Base-by-base conservation (phyloP, 495 filamentous ascomycete genomes). In the Pseudevernia furfuracea region DNA sequence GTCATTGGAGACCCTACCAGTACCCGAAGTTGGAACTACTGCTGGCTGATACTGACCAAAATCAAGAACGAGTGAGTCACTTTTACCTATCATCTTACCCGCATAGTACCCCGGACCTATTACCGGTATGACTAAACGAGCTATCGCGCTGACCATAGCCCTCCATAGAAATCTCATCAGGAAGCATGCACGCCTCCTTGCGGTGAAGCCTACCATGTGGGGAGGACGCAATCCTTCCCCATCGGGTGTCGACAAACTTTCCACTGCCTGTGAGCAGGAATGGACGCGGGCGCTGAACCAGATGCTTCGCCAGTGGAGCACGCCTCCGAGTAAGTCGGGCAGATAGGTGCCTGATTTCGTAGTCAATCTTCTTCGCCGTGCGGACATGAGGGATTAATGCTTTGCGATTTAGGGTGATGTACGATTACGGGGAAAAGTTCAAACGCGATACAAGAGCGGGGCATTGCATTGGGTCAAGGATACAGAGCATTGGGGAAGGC, bases 1-100 rank as follows among this genome's bases (percentile, higher is more conserved):
- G 89, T 91, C 15, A 77, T 80, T 55, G 79, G 79, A 57, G 89
- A 91, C 65, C 84, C 85, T 0, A 74, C 82, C 11, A 85, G 84
- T 62, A 83, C 81, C 67, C 77, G 85, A 17, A 90, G 86, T 70
- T 91, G 89, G 87, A 92, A 91, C 67, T 81, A 86, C 71, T 89
- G 84, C 49, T 91, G 89, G 88, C 75, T 90, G 43, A 83, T 88
- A 37, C 75, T 92, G n/a, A 75, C 73, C 19, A 89, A 89, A 67
- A 83, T 90, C 39, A 76, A 80, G 49, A 83, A 82, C 62, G 82
- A 87, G 86, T 89, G 74, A 74, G 86, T 81, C 59, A 41, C 53
- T 38, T 15, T 61, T 38, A 15, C 30, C 11, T 3, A 17, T 19
- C n/a, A 3, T 21, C 21, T 41, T 55, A 21, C 52, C 30, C 3